phyloP scores from a whole-genome alignment of 2,329 filamentous ascomycete genomes.

The Hymenoscyphus albidus region DNA sequence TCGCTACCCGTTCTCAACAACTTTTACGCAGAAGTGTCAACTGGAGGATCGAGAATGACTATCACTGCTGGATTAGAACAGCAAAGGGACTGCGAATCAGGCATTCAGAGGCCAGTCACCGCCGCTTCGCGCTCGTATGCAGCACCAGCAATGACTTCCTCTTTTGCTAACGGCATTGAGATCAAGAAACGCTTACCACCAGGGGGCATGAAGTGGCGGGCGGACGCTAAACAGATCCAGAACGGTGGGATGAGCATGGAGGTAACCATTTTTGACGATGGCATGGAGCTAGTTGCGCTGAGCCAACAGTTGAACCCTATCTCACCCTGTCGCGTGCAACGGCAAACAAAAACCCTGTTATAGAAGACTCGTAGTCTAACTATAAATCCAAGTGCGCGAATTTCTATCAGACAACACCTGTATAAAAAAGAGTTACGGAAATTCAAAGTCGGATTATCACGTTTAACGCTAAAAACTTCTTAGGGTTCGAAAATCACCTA shows the following conservation, averaged over 20 bases:
- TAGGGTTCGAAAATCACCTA: too few relatives aligned
- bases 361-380: neutral
- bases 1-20: slow-evolving; percentile 6
- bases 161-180: slow-evolving; percentile 3
- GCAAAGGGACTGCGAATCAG: slow-evolving; percentile 1
- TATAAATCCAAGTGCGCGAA: neutral
- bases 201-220: neutral
- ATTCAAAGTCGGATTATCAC: too few relatives aligned
- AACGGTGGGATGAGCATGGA: slow-evolving; percentile 10
- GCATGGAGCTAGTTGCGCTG: neutral
- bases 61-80: neutral
- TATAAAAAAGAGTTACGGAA: neutral
- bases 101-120: neutral
- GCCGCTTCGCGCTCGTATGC: neutral
- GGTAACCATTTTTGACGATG: slow-evolving; percentile 2
- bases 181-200: slow-evolving; percentile 2
- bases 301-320: slow-evolving; percentile 5
- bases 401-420: neutral
- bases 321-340: neutral
- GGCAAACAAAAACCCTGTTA: neutral
- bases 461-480: too few relatives aligned
- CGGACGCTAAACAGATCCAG: slow-evolving; percentile 4
- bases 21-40: neutral
- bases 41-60: neutral
- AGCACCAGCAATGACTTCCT: neutral